A percentile compares a stretch with the other conserved stretches of the same genome.
These are phyloP conservation scores for Linnemannia schmuckeri DNA, from an alignment of 192 early-diverging fungal species.

Conservation along the genomic window DNA sequence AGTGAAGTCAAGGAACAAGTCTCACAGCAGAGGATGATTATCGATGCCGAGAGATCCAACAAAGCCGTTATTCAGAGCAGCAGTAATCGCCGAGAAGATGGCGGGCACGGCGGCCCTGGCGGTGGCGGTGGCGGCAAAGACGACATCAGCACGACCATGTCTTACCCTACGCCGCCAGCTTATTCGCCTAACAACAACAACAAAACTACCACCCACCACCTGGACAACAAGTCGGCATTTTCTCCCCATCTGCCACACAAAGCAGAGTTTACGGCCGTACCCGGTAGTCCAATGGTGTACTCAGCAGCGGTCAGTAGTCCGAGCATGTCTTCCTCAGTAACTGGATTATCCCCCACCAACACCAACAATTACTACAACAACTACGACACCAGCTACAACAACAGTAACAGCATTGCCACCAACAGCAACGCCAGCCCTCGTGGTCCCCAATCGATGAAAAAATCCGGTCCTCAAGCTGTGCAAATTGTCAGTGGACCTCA, in stretches of 20 bases:
- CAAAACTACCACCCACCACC: background rate
- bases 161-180: constrained; percentile 7
- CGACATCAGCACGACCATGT: background rate
- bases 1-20: constrained; percentile 9
- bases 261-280: background rate
- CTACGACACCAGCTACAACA: background rate
- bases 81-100: background rate
- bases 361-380: background rate
- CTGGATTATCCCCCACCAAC: background rate
- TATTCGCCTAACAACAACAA: constrained; percentile 1
- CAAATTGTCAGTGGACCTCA: background rate
- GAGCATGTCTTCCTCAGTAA: background rate
- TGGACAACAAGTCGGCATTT: background rate
- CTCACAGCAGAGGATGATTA: constrained; percentile 16
- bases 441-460: background rate
- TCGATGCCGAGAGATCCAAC: constrained; percentile 13
- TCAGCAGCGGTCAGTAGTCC: background rate
- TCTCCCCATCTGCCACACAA: background rate
- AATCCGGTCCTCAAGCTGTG: constrained; percentile 1
- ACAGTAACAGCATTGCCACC: background rate
- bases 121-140: background rate
- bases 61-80: background rate
- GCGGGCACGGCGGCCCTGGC: background rate
- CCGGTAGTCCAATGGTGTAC: background rate
- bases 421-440: background rate